These are phyloP conservation scores for Cubamyces lactineus DNA, from an alignment of 768 basidiomycete genomes.

Conservation along the genomic window DNA sequence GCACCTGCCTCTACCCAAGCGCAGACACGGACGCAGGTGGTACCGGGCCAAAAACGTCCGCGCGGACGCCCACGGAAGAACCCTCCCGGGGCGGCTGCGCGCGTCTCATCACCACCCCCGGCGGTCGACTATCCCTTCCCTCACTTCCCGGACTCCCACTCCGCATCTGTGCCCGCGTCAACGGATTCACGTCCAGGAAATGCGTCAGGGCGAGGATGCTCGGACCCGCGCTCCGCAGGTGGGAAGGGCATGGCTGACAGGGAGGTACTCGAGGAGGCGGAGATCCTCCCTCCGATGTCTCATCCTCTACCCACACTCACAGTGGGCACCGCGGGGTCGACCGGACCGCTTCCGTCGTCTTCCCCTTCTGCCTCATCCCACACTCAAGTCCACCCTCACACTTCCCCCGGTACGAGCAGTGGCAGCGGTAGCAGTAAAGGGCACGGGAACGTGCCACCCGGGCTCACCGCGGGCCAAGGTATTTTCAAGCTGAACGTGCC, in stretches of 20 bases:
- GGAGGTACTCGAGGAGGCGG: too few relatives aligned
- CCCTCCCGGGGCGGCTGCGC: slow-evolving; percentile 1
- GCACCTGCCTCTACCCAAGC: background rate
- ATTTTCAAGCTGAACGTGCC: slow-evolving; percentile 29
- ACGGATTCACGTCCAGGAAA: background rate
- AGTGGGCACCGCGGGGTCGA: background rate
- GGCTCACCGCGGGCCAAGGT: slow-evolving; percentile 22
- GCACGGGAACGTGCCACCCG: background rate
- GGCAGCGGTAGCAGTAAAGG: background rate
- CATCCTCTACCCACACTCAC: background rate
- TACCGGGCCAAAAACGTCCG: slow-evolving; percentile 9
- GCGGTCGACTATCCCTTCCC: slow-evolving; percentile 26
- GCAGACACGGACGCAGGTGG: background rate
- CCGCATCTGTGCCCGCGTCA: background rate
- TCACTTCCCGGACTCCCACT: slow-evolving; percentile 11
- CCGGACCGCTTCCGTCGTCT: slow-evolving; percentile 1
- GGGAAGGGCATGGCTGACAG: too few relatives aligned
- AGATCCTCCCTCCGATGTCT: background rate
- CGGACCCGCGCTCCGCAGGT: too few relatives aligned
- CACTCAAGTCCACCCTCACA: too few relatives aligned
- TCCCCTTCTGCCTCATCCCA: too few relatives aligned
- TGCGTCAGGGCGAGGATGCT: too few relatives aligned
- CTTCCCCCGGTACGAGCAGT: too few relatives aligned
- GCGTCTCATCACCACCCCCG: slow-evolving; percentile 15
- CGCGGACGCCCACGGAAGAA: slow-evolving; percentile 30